These are phyloP conservation scores for Stagonosporopsis tanaceti DNA, from an alignment of 2,329 filamentous ascomycete species.

Conservation along the genomic window DNA sequence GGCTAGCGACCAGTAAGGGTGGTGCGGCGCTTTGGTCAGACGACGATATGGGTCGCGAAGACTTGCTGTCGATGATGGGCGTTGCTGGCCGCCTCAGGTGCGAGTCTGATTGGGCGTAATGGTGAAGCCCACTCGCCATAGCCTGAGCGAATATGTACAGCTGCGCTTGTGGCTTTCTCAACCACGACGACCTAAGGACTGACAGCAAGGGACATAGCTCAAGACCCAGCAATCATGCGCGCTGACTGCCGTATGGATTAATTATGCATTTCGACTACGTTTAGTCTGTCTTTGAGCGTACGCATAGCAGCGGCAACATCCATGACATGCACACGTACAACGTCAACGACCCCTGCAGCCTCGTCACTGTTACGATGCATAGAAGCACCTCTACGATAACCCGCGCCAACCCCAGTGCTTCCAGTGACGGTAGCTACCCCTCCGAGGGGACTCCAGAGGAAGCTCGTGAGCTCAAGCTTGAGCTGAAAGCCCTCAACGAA, in stretches of 20 bases:
- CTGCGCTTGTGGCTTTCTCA: slow-evolving; percentile 15
- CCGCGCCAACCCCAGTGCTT: slow-evolving; percentile 1
- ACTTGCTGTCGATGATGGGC: slow-evolving; percentile 7
- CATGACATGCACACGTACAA: background rate
- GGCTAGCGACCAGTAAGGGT: slow-evolving; percentile 4
- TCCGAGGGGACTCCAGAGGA: slow-evolving; percentile 3
- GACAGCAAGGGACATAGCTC: slow-evolving; percentile 8
- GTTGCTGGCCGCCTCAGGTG: slow-evolving; percentile 1
- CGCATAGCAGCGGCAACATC: background rate
- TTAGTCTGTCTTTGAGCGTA: background rate
- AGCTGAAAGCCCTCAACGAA: slow-evolving; percentile 8
- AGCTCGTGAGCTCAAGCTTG: slow-evolving; percentile 9
- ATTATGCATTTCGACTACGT: background rate
- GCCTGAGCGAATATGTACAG: slow-evolving; percentile 8
- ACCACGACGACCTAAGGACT: slow-evolving; percentile 9
- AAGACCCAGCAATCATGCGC: background rate
- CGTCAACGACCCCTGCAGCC: background rate
- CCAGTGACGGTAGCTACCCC: background rate
- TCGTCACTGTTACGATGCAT: background rate
- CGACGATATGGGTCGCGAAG: slow-evolving; percentile 9
- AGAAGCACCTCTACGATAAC: background rate
- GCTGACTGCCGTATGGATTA: slow-evolving; percentile 3
- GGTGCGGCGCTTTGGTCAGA: slow-evolving; percentile 13
- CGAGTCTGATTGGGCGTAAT: slow-evolving; percentile 10
- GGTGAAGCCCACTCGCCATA: slow-evolving; percentile 2